These are phyloP conservation scores for Cornus controversa DNA, from an alignment of 148 eudicot species.

Conservation along the genomic window DNA sequence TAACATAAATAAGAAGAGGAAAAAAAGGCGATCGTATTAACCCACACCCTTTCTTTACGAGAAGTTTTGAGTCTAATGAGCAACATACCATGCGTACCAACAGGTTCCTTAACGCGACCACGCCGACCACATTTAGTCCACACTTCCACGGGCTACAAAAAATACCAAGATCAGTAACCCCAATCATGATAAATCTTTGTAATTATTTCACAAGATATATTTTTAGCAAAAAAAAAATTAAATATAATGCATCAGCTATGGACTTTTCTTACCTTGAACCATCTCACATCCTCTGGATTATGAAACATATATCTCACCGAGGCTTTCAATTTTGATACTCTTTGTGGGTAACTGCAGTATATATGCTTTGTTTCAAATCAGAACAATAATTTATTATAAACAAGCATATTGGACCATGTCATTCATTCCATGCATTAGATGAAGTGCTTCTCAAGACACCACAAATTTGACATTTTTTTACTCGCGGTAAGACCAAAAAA, in stretches of 20 bases:
- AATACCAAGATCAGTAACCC: slow-evolving; percentile 10
- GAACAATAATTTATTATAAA: background rate
- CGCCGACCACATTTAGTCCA: slow-evolving; percentile 89
- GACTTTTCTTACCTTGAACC: slow-evolving; percentile 79
- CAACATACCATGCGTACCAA: slow-evolving; percentile 90
- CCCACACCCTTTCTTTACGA: background rate
- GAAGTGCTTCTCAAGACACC: background rate
- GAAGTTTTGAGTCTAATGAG: background rate
- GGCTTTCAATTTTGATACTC: slow-evolving; percentile 91
- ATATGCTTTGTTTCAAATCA: slow-evolving; percentile 2
- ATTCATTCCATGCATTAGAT: background rate
- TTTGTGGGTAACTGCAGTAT: slow-evolving; percentile 82
- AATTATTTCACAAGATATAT: background rate
- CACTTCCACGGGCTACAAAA: slow-evolving; percentile 85
- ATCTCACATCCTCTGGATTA: slow-evolving; percentile 92
- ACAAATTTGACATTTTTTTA: no score
- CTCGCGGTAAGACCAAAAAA: background rate
- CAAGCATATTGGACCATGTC: background rate
- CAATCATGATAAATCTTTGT: background rate
- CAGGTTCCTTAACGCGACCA: slow-evolving; percentile 92
- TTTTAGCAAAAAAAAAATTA: slow-evolving; percentile 7
- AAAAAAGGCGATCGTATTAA: no score
- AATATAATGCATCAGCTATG: background rate
- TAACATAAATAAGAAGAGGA: background rate
- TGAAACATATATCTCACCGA: slow-evolving; percentile 93